Percentiles rank a stretch among this genome's conserved stretches.
phyloP scores from a whole-genome alignment of 345 rosid species.

The Euphorbia peplus region DNA sequence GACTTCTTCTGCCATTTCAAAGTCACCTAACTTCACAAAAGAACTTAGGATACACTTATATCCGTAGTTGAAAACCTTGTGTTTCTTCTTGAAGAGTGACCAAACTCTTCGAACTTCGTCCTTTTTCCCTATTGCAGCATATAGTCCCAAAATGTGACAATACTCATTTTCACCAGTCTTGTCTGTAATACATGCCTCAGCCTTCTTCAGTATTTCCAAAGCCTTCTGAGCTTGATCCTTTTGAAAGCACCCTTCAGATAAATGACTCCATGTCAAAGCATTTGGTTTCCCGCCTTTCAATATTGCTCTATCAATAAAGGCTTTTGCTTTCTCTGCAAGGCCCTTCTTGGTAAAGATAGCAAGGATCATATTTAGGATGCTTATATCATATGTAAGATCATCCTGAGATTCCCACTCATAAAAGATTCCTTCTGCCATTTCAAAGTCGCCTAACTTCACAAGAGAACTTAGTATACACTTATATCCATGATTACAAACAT shows the following conservation, averaged over 20 bases:
- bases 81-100: no score
- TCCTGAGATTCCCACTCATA: slow-evolving; percentile 41
- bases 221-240: slow-evolving; percentile 21
- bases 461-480: no score
- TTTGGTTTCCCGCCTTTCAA: slow-evolving; percentile 26
- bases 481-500: no score
- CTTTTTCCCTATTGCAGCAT: slow-evolving; percentile 36
- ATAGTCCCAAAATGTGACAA: slow-evolving; percentile 23
- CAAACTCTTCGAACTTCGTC: slow-evolving; percentile 36
- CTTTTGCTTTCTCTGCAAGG: slow-evolving; percentile 32
- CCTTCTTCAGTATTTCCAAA: slow-evolving; percentile 27
- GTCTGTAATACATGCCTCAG: no score
- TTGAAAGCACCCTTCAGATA: slow-evolving; percentile 27
- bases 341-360: slow-evolving; percentile 31
- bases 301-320: slow-evolving; percentile 12
- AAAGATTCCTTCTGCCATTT: no score
- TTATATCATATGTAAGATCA: slow-evolving; percentile 4
- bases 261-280: slow-evolving; percentile 23
- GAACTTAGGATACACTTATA: no score
- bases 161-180: background rate
- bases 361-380: slow-evolving; percentile 31
- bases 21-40: no score
- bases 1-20: no score
- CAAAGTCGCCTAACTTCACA: no score
- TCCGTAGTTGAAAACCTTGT: no score